phyloP scores from a whole-genome alignment of 768 basidiomycete species.

The Tulasnella sp. region DNA sequence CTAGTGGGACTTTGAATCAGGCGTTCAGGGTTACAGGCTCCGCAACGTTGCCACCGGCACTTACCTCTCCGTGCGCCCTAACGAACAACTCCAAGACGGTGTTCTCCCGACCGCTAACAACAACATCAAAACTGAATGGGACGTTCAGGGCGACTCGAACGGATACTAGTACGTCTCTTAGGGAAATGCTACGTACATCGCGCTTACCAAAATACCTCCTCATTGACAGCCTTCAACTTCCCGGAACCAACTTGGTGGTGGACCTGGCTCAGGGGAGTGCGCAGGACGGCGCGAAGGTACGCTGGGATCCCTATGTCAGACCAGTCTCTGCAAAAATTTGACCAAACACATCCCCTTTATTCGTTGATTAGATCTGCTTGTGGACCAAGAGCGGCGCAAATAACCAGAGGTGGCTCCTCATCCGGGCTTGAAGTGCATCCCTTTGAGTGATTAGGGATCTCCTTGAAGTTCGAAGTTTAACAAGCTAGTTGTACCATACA shows the following conservation, averaged over 20 bases:
- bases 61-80: not conserved
- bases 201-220: not conserved
- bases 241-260: not conserved
- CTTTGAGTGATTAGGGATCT: not conserved
- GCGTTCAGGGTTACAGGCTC: not conserved
- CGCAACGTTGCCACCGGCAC: not conserved
- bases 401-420: slow-evolving; percentile 20
- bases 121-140: not conserved
- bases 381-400: slow-evolving; percentile 5
- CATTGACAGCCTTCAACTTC: not conserved
- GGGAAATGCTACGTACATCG: not conserved
- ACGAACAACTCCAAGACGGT: not conserved
- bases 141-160: not conserved
- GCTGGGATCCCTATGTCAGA: not conserved
- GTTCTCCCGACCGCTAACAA: not conserved
- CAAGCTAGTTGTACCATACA: not conserved
- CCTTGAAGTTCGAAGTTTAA: not conserved
- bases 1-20: slow-evolving; percentile 2
- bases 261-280: slow-evolving; percentile 3
- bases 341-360: not conserved
- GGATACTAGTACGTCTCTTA: not conserved
- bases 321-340: not conserved
- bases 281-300: slow-evolving; percentile 10
- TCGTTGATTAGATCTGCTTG: not conserved
- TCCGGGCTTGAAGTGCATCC: slow-evolving; percentile 18